A percentile compares a stretch with the other conserved stretches of the same genome.
These are phyloP conservation scores for Cryphonectria japonica DNA, from an alignment of 2,329 filamentous ascomycete genomes.

Conservation along the genomic window DNA sequence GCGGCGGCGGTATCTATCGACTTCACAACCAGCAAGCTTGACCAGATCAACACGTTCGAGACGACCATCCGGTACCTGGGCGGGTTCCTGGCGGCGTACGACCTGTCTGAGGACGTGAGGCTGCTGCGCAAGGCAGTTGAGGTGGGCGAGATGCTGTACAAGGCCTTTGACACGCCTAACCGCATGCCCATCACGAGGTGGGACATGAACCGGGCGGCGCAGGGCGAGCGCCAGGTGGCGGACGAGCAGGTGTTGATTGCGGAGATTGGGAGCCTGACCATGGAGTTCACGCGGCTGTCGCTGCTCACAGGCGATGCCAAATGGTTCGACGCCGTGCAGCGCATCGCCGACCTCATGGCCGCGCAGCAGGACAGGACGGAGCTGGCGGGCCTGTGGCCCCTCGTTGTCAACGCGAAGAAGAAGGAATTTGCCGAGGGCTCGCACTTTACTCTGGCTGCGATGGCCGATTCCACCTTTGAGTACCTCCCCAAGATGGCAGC, in stretches of 20 bases:
- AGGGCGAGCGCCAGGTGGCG: slow-evolving; percentile 33
- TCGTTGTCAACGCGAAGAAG: slow-evolving; percentile 22
- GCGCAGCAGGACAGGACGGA: slow-evolving; percentile 21
- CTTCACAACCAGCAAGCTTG: slow-evolving; percentile 22
- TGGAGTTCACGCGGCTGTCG: slow-evolving; percentile 41
- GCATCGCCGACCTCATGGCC: slow-evolving; percentile 34
- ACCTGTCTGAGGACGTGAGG: slow-evolving; percentile 37
- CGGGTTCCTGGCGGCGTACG: slow-evolving; percentile 27
- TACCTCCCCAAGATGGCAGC: slow-evolving; percentile 52
- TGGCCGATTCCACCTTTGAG: slow-evolving; percentile 48
- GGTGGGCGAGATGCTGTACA: slow-evolving; percentile 44
- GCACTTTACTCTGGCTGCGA: slow-evolving; percentile 44
- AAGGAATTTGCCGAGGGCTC: slow-evolving; percentile 26
- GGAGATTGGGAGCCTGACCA: slow-evolving; percentile 38
- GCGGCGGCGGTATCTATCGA: slow-evolving; percentile 20
- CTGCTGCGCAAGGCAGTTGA: slow-evolving; percentile 45
- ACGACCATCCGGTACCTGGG: slow-evolving; percentile 36
- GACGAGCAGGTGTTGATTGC: slow-evolving; percentile 34
- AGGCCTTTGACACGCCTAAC: slow-evolving; percentile 39
- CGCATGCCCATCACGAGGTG: slow-evolving; percentile 39
- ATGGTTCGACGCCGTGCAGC: slow-evolving; percentile 39
- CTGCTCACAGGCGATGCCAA: slow-evolving; percentile 38
- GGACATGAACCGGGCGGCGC: slow-evolving; percentile 33
- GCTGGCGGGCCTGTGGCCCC: slow-evolving; percentile 28
- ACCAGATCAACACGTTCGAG: slow-evolving; percentile 38